Conservation (phyloP, 169 alveolate genomes). For the Cystoisospora suis region DNA sequence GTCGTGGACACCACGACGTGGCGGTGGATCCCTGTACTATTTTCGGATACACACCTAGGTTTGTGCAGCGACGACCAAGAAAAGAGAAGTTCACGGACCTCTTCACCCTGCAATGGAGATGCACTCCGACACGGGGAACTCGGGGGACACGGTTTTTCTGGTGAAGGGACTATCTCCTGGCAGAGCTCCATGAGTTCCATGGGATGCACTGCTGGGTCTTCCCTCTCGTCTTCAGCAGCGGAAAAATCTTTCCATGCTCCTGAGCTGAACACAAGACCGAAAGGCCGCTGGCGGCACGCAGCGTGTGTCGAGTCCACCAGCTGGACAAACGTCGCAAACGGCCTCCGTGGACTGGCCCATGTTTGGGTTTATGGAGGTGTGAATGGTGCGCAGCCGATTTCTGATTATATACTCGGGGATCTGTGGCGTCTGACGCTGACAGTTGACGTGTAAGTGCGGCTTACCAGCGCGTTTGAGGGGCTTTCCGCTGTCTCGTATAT, state of each 20-base stretch:
- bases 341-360: background rate
- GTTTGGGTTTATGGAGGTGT: constrained; percentile 9
- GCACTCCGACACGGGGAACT: too few relatives aligned
- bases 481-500: too few relatives aligned
- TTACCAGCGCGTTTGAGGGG: background rate
- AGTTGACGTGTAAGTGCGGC: background rate
- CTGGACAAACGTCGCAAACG: background rate
- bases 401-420: background rate
- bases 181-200: too few relatives aligned
- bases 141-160: background rate
- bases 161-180: too few relatives aligned
- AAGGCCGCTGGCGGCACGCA: constrained; percentile 34
- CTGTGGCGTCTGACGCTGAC: background rate
- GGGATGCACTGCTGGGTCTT: too few relatives aligned
- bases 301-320: background rate
- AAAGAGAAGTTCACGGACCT: background rate
- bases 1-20: background rate
- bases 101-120: too few relatives aligned
- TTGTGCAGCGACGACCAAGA: background rate
- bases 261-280: background rate
- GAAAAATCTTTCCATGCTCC: background rate
- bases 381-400: constrained; percentile 6
- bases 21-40: background rate
- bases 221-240: background rate
- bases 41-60: too few relatives aligned